phyloP scores from a whole-genome alignment of 2,329 filamentous ascomycete species.

The Ophiobolus disseminans region DNA sequence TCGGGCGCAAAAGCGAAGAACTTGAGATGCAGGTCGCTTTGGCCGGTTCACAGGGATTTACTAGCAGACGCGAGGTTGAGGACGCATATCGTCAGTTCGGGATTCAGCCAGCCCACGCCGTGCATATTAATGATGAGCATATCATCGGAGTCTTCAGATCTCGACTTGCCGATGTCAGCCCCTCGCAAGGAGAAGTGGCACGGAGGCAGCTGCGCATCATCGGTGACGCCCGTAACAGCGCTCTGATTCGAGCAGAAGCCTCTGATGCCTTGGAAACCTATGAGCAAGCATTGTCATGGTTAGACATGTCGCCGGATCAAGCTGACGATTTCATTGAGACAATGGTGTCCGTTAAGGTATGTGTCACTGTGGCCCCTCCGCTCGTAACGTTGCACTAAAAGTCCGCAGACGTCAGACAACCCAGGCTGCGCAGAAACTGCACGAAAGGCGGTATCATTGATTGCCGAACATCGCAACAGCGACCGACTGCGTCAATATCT shows the following conservation, averaged over 20 bases:
- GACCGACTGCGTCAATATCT: slow-evolving; percentile 61
- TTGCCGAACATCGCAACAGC: slow-evolving; percentile 66
- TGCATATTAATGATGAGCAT: slow-evolving; percentile 61
- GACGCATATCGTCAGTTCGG: slow-evolving; percentile 67
- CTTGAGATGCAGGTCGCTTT: slow-evolving; percentile 66
- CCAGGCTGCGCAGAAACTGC: slow-evolving; percentile 59
- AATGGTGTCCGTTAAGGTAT: slow-evolving; percentile 64
- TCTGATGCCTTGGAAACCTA: slow-evolving; percentile 66
- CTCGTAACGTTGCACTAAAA: slow-evolving; percentile 10
- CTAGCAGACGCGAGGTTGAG: slow-evolving; percentile 63
- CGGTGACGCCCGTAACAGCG: slow-evolving; percentile 64
- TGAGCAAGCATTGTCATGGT: slow-evolving; percentile 68
- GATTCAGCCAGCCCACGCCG: slow-evolving; percentile 53
- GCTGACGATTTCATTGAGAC: slow-evolving; percentile 65
- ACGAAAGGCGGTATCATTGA: slow-evolving; percentile 63
- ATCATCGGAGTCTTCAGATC: slow-evolving; percentile 69
- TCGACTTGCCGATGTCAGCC: slow-evolving; percentile 62
- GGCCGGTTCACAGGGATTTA: slow-evolving; percentile 65
- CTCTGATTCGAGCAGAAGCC: slow-evolving; percentile 64
- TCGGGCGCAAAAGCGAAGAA: slow-evolving; percentile 61
- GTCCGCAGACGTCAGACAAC: slow-evolving; percentile 57
- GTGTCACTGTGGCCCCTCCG: slow-evolving; percentile 7
- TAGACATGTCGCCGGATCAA: slow-evolving; percentile 58
- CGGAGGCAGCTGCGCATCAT: slow-evolving; percentile 66
- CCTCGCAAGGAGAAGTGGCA: slow-evolving; percentile 62